Evolutionary conservation across 495 filamentous ascomycete species (phyloP).

Genomic region (Pseudevernia furfuracea): DNA sequence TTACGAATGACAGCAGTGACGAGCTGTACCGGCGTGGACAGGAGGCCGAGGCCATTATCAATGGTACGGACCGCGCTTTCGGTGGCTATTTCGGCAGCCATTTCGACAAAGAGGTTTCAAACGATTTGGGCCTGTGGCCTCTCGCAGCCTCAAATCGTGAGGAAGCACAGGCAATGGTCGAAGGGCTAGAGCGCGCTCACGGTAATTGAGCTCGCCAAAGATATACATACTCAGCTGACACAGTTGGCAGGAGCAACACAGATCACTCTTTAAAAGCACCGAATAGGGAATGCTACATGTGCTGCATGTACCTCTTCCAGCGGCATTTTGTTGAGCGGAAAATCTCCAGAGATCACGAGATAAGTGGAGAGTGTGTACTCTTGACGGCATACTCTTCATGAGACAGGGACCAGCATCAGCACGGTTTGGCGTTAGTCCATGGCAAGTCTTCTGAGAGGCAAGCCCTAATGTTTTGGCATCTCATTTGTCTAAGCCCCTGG

Average conservation of each 20-base stretch:
- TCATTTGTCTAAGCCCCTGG: constrained; percentile 70
- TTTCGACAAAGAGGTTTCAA: neutral
- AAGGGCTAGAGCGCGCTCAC: neutral
- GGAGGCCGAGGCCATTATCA: neutral
- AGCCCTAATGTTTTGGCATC: neutral
- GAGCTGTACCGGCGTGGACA: neutral
- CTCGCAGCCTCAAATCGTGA: neutral
- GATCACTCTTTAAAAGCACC: neutral
- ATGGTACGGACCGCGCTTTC: neutral
- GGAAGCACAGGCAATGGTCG: constrained; percentile 2
- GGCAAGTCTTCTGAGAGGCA: too few species aligned
- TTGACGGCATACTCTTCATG: neutral
- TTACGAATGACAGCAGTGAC: neutral
- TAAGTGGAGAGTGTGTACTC: neutral
- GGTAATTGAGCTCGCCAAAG: neutral
- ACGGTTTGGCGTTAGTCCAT: neutral
- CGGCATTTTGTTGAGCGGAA: neutral
- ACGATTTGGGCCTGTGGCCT: neutral
- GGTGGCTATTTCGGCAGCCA: neutral
- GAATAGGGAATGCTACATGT: neutral
- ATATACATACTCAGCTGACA: neutral
- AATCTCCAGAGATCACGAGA: neutral
- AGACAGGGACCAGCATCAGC: neutral
- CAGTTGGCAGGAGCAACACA: neutral
- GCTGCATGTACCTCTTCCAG: neutral